These are phyloP conservation scores for Allium fistulosum DNA, from an alignment of 106 monocot genomes.

Conservation along the genomic window DNA sequence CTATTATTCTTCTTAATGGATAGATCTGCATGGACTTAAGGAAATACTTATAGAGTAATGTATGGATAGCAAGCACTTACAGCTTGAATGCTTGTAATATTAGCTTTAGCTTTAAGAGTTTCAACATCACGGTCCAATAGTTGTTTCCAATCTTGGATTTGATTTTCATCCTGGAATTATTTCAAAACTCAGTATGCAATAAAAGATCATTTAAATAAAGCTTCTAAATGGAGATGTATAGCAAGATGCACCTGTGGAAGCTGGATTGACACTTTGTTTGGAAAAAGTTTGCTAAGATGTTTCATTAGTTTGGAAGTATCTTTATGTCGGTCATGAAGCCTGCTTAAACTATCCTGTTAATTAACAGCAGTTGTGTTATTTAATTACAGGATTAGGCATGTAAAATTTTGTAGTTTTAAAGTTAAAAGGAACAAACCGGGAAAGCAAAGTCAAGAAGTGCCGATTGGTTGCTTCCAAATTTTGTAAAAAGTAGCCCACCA, in stretches of 20 bases:
- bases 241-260: conserved; percentile 55
- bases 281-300: conserved; percentile 81
- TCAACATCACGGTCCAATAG: conserved; percentile 83
- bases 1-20: too few species aligned
- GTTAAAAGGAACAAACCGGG: conserved; percentile 40
- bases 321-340: conserved; percentile 81
- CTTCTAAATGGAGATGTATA: not conserved
- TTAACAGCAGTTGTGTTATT: not conserved
- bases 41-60: not conserved
- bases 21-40: too few species aligned
- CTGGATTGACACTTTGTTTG: conserved; percentile 79
- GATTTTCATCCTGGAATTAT: conserved; percentile 61
- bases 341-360: conserved; percentile 74
- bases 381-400: too few species aligned
- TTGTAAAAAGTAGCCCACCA: conserved; percentile 91
- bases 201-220: too few species aligned
- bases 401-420: too few species aligned
- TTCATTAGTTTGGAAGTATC: conserved; percentile 80
- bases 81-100: conserved; percentile 54
- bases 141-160: conserved; percentile 77
- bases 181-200: too few species aligned
- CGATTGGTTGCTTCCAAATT: conserved; percentile 94
- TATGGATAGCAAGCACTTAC: conserved; percentile 33
- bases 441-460: conserved; percentile 93
- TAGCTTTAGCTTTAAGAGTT: conserved; percentile 89